Evolutionary conservation across 805 yeast species (phyloP).

Genomic region (Clavispora vitiphila): DNA sequence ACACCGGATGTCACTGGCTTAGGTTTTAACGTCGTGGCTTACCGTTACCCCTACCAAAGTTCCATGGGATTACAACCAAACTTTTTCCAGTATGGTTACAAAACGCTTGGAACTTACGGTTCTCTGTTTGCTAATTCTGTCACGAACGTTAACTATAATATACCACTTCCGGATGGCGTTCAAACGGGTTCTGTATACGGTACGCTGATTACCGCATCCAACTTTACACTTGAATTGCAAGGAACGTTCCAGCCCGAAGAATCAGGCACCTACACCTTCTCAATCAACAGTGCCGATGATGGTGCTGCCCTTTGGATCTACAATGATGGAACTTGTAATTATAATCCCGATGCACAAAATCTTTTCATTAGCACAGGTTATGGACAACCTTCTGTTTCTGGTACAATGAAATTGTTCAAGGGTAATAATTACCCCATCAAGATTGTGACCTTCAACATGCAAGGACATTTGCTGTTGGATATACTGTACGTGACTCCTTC

Average conservation of each 20-base stretch:
- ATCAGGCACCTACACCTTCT: not conserved
- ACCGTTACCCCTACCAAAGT: slow-evolving; percentile 3
- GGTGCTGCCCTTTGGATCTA: not conserved
- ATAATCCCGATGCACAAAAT: no score
- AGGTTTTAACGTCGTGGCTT: slow-evolving; percentile 9
- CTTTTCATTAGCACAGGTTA: no score
- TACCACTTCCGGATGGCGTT: not conserved
- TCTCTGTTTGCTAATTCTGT: not conserved
- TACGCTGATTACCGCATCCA: not conserved
- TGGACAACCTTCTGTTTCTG: not conserved
- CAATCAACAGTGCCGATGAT: not conserved
- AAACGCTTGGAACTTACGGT: not conserved
- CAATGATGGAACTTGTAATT: not conserved
- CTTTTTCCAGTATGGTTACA: slow-evolving; percentile 7
- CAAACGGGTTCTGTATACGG: slow-evolving; percentile 4
- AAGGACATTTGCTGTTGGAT: no score
- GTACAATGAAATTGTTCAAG: not conserved
- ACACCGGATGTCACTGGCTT: not conserved
- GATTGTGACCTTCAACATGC: not conserved
- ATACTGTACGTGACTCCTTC: no score
- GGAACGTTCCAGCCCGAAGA: not conserved
- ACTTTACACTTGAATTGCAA: slow-evolving; percentile 3
- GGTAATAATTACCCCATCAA: not conserved
- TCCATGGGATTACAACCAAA: slow-evolving; percentile 4
- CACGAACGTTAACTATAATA: not conserved